These are phyloP conservation scores for Helenozyma baotianmanensis DNA, from an alignment of 805 yeast genomes.

Conservation along the genomic window DNA sequence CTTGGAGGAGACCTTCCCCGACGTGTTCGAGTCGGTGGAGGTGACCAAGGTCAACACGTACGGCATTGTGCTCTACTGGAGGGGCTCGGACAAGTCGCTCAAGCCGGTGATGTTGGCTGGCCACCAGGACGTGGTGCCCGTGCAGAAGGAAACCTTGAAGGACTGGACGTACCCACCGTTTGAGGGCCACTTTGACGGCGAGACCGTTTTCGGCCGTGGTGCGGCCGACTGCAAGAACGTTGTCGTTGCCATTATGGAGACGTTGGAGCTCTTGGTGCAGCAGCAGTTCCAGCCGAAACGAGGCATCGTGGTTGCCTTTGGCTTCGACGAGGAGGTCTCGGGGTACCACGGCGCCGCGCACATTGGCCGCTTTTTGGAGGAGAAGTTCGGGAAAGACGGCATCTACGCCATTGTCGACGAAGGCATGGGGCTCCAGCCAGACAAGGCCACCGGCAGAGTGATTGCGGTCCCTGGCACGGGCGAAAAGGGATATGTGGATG, in stretches of 20 bases:
- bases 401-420: constrained; percentile 17
- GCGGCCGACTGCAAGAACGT: constrained; percentile 16
- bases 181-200: constrained; percentile 31
- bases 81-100: constrained; percentile 25
- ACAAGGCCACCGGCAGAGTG: constrained; percentile 44
- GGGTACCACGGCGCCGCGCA: constrained; percentile 13
- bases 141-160: constrained; percentile 32
- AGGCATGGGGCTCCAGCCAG: constrained; percentile 25
- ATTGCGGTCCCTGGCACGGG: constrained; percentile 48
- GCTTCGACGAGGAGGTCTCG: constrained; percentile 18
- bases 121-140: constrained; percentile 42
- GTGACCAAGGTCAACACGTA: constrained; percentile 32
- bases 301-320: constrained; percentile 15
- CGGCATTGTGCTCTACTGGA: constrained; percentile 36
- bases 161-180: constrained; percentile 38
- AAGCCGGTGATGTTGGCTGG: constrained; percentile 37
- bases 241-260: constrained; percentile 14
- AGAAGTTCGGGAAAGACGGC: constrained; percentile 13
- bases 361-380: constrained; percentile 12
- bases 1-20: constrained; percentile 30
- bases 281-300: constrained; percentile 10
- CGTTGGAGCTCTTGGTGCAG: constrained; percentile 13
- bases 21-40: constrained; percentile 28
- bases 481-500: constrained; percentile 47
- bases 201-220: constrained; percentile 16